Base-by-base conservation (phyloP, 2,329 filamentous ascomycete species). In the Colletotrichum navitas region DNA sequence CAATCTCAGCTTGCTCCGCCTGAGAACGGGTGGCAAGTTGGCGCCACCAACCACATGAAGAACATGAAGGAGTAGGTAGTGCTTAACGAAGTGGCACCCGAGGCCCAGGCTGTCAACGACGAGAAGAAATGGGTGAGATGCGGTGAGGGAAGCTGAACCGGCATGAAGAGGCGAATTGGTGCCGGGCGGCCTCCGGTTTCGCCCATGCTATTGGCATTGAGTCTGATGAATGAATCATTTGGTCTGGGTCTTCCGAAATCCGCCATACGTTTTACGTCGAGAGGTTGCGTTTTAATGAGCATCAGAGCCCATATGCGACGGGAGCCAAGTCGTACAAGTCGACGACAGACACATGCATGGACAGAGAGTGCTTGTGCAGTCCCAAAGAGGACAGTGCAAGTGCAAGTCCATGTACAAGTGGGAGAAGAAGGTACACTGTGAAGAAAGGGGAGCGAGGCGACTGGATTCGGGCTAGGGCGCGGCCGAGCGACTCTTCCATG, bases 401-500 rank as follows among this genome's bases (percentile, higher is more conserved):
- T 39, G 21, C 18, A 47, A 11, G 5, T 47, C 8, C n/a, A 47
- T 18, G 45, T 36, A 63, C 6, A 51, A 5, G 14, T 26, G 10
- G 16, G 12, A 11, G 64, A 4, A 16, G 29, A 29, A 29, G 29
- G 65, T 64, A 47, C 55, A 66, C 55, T 56, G 55, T 66, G 39
- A 5, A 36, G 47, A 18, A 18, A 39, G 62, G 47, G 39, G 39
- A 41, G 11, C 11, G 39, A 55, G 55, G 24, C n/a, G 36, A 60
- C 34, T 32, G 7, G 29, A 29, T 21, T 43, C 26, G 24, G 39
- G 32, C 49, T 47, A 55, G 36, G 24, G 51, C 56, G 64, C 47
- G 47, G 49, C 47, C 14, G 18, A 43, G 34, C 59, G 66, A 45
- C 58, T 64, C 52, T 59, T 52, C 34, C 60, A 41, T 68, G 52